Base-by-base conservation (phyloP, 1,139 yeast genomes). In the Pichia norvegensis region DNA sequence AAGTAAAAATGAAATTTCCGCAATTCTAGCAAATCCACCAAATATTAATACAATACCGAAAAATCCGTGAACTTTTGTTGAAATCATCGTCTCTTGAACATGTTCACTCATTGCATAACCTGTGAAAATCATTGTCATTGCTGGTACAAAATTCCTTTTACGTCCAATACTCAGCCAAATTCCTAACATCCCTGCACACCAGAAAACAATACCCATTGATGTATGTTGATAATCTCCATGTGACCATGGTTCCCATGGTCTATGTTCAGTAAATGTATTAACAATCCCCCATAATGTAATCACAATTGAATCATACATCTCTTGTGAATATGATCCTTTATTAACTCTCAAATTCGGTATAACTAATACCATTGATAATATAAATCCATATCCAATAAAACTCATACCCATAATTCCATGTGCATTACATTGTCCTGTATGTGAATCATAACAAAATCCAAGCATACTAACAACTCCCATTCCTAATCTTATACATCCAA, bases 331-430 rank as follows among this genome's bases (percentile, higher is more conserved):
- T 45, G 72, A 69, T 3, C 69, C 64, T 7, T 62, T 60, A 10
- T 73, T 66, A 29, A 72, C 71, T 51, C 86, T 64, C 45, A 81
- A 64, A 81, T 82, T 79, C 4, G 92, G 88, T 2, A 81, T 60
- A n/a, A 79, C 73, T 47, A 90, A 70, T 58, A 86, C 81, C 57
- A 80, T 62, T 4, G 78, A 64, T 53, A 86, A 70, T 10, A 86
- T 65, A 52, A 82, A 80, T 8, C 96, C 95, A 62, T 90, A 90
- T 4, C 73, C 66, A 14, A 90, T 74, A 56, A 90, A 90, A 0
- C 95, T 82, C 20, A 87, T 74, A 0, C 97, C 97, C 97, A 90
- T 90, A 52, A 90, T 85, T 7, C 96, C 97, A 63, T 90, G 97
- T 0, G 97, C 97, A 41, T 88, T 75, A 63, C 97, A 90, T 66